phyloP scores from a whole-genome alignment of 257 asterid genomes.

The Scutellaria galericulata region DNA sequence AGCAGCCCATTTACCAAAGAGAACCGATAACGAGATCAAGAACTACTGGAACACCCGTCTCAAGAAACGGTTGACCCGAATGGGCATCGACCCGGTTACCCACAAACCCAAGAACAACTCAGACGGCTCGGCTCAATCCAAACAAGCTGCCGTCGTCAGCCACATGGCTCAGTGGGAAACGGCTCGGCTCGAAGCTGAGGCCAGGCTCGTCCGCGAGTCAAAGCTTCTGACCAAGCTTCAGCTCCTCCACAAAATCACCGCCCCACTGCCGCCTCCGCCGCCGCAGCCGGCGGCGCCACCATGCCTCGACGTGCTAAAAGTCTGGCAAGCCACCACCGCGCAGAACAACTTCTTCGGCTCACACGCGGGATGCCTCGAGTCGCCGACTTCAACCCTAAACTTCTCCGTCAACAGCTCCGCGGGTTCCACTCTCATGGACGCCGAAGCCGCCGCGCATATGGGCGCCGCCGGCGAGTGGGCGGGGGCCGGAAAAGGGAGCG shows the following conservation, averaged over 20 bases:
- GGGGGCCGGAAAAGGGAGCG: not conserved
- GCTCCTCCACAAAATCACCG: conserved; percentile 29
- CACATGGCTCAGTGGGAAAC: conserved; percentile 76
- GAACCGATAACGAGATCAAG: conserved; percentile 64
- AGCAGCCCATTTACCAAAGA: conserved; percentile 51
- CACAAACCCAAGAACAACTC: conserved; percentile 52
- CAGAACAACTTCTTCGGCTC: conserved; percentile 36
- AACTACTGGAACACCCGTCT: conserved; percentile 69
- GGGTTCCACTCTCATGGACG: not conserved
- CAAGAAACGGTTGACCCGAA: conserved; percentile 58
- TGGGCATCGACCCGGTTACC: conserved; percentile 68
- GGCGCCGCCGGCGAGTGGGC: conserved; percentile 9
- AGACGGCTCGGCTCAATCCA: conserved; percentile 36
- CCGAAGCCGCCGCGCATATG: conserved; percentile 3
- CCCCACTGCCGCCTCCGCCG: conserved; percentile 29
- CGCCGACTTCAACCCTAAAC: conserved; percentile 53
- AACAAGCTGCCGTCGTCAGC: conserved; percentile 49
- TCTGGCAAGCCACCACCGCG: conserved; percentile 46
- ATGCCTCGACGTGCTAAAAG: conserved; percentile 53
- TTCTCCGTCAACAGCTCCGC: conserved; percentile 19
- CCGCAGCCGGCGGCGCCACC: conserved; percentile 35
- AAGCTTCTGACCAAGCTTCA: conserved; percentile 40
- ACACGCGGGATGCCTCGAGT: conserved; percentile 33
- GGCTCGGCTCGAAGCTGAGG: conserved; percentile 67
- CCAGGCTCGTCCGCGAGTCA: conserved; percentile 51